phyloP scores from a whole-genome alignment of 1,139 yeast species.

The Yamadazyma diddensiae region DNA sequence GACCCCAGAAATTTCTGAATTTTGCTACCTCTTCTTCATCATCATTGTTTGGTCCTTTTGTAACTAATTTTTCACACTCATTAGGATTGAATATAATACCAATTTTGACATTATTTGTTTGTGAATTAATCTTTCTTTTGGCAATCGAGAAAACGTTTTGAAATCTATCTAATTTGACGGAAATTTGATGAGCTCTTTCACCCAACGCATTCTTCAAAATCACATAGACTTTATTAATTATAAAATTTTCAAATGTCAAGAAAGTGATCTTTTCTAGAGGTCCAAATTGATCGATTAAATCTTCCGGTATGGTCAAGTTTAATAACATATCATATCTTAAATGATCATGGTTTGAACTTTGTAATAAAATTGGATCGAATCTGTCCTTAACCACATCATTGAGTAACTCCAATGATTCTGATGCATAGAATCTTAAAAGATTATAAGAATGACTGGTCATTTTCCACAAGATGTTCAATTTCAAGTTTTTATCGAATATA shows the following conservation, averaged over 20 bases:
- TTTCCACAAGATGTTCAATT: constrained; percentile 78
- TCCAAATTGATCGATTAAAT: constrained; percentile 48
- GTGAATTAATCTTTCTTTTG: constrained; percentile 53
- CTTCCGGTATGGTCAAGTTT: constrained; percentile 44
- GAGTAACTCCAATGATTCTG: constrained; percentile 62
- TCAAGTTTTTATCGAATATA: constrained; percentile 69
- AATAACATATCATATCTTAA: constrained; percentile 67
- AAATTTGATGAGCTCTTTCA: constrained; percentile 53
- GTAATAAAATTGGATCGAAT: constrained; percentile 79
- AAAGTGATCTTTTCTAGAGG: constrained; percentile 74
- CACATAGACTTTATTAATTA: constrained; percentile 58
- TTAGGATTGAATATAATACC: constrained; percentile 72
- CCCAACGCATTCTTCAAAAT: constrained; percentile 66
- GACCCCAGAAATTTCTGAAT: constrained; percentile 89
- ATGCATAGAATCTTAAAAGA: constrained; percentile 62
- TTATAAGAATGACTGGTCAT: constrained; percentile 70
- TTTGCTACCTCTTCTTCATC: constrained; percentile 54
- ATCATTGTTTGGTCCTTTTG: constrained; percentile 78
- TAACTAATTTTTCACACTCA: constrained; percentile 75
- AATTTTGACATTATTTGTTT: constrained; percentile 41
- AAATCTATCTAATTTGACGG: constrained; percentile 30
- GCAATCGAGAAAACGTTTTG: constrained; percentile 43
- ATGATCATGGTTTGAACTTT: constrained; percentile 52
- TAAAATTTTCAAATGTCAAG: constrained; percentile 64
- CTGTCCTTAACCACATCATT: constrained; percentile 82